Evolutionary conservation across 2,329 filamentous ascomycete genomes (phyloP), one percentile per base, ranked within the genome.

Genomic region (Sarocladiaceae sp.): DNA sequence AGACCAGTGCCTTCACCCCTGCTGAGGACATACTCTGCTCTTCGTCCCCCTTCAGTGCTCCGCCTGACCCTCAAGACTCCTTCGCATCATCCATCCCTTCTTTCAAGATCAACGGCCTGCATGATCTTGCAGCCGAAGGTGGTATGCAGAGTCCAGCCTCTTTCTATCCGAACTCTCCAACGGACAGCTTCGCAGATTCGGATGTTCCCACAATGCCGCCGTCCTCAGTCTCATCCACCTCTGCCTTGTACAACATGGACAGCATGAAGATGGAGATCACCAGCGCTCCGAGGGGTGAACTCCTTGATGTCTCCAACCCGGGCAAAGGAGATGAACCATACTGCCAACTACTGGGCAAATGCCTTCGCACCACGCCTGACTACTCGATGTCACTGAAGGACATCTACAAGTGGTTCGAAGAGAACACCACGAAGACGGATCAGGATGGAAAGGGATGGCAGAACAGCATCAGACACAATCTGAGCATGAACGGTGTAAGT

Each of bases 391-490:
- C 87, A 2, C 76, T 97, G 12, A 85, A 91, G 59, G 86, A 95
- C 51, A 88, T 97, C 53, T 97, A 97, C 68, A 78, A 86, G 53
- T 97, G 93, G 91, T 96, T 97, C 62, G 76, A 81, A 37, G 78
- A 85, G 25, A 86, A 96, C 62, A 96, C 91, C 2, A 79, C 82
- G 58, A 96, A 94, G 67, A 82, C 90, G 3, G 77, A 80, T 52
- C 94, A 91, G 63, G 83, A 82, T 4, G 82, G 76, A 50, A 87
- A 84, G 60, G 93, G 92, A 10, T 97, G 93, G 93, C 88, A 93
- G 70, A 97, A 97, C 68, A 96, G 90, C 65, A 95, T 97, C 58
- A 83, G 93, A 2, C 93, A 97, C 67, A 97, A 97, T 60, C 74
- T 97, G 7, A 96, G 90, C 46, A 97, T 97, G 92, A 97, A 97